Evolutionary conservation across 441 rosid species (phyloP).

Genomic region (Iberis amara): DNA sequence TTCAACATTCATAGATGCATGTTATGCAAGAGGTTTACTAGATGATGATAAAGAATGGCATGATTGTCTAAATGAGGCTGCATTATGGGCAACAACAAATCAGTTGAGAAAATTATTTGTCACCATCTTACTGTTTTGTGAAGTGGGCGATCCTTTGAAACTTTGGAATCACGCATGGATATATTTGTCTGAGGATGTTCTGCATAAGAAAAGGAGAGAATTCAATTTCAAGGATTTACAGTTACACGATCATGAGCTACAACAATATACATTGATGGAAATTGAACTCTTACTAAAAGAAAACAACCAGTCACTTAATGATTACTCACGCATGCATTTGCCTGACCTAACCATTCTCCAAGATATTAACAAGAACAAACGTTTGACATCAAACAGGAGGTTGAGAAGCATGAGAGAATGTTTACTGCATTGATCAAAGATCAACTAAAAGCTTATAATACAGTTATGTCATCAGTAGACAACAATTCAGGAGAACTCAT

Average conservation of each 20-base stretch:
- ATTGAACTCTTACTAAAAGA: neutral
- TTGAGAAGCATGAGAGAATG: neutral
- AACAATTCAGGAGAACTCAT: neutral
- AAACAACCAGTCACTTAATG: neutral
- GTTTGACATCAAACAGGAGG: neutral
- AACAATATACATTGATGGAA: neutral
- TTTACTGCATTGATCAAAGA: neutral
- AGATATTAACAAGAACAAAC: neutral
- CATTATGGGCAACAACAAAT: neutral
- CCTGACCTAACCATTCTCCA: neutral
- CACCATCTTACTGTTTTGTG: neutral
- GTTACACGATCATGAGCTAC: neutral
- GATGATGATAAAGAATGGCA: neutral
- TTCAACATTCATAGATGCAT: too few species aligned
- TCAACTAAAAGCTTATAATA: neutral
- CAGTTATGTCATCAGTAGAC: neutral
- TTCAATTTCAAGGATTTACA: neutral
- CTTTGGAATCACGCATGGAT: constrained; percentile 1
- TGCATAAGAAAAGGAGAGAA: neutral
- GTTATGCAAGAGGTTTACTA: neutral
- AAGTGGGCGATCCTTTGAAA: neutral
- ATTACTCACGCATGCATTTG: neutral
- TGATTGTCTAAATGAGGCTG: neutral
- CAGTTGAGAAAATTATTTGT: neutral
- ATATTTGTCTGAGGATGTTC: neutral